phyloP scores from a whole-genome alignment of 306 rosid species.

The Gillenia trifoliata region DNA sequence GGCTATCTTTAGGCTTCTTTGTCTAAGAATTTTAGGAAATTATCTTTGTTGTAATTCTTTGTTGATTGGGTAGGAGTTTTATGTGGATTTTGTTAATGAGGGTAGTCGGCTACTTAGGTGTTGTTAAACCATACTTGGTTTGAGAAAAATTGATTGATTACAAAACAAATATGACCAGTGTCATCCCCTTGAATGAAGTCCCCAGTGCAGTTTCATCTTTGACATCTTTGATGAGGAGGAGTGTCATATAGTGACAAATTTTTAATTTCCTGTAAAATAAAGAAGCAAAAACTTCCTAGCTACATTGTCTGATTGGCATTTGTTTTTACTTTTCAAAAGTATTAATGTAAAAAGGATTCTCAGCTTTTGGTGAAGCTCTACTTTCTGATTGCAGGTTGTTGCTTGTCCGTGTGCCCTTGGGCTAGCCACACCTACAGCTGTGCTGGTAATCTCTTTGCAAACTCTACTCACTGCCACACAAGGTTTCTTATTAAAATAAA shows the following conservation, averaged over 20 bases:
- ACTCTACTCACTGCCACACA: background rate
- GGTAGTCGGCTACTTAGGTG: too few species aligned
- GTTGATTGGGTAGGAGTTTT: too few species aligned
- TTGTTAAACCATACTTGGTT: background rate
- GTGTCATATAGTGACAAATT: too few species aligned
- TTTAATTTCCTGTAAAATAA: too few species aligned
- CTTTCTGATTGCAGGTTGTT: constrained; percentile 61
- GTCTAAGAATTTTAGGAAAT: background rate
- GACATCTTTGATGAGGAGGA: too few species aligned
- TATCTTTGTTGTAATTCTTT: background rate
- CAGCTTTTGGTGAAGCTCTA: background rate
- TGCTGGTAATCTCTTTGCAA: constrained; percentile 61
- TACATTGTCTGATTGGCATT: background rate
- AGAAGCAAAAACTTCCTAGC: background rate
- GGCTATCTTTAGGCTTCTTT: background rate
- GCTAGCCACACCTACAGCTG: constrained; percentile 97
- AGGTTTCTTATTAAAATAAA: background rate
- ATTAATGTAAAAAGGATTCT: background rate
- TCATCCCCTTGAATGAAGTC: background rate
- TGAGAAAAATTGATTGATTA: background rate
- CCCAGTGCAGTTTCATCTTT: background rate
- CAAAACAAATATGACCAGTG: background rate
- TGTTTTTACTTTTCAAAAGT: background rate
- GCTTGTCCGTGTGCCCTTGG: constrained; percentile 99
- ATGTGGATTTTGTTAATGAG: too few species aligned